Percentiles rank a stretch among this genome's conserved stretches.
Evolutionary conservation across 495 filamentous ascomycete species (phyloP).

Genomic region (Aspergillus baeticus): DNA sequence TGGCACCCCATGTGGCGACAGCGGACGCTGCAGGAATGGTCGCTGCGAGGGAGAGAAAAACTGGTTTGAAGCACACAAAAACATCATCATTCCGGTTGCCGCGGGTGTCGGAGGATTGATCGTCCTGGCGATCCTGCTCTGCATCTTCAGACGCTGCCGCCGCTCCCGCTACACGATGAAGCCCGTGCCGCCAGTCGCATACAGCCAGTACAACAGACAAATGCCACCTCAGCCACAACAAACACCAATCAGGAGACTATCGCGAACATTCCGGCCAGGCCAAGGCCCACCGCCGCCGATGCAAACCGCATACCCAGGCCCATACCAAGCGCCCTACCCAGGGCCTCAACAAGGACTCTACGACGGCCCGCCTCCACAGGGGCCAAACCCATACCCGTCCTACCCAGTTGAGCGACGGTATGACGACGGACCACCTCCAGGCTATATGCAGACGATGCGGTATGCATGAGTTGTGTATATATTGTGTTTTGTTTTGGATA

Average conservation of each 20-base stretch:
- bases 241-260: slow-evolving; percentile 10
- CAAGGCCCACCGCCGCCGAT: slow-evolving; percentile 17
- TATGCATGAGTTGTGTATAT: slow-evolving; percentile 4
- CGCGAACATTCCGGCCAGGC: slow-evolving; percentile 3
- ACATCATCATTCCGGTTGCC: slow-evolving; percentile 72
- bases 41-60: slow-evolving; percentile 64
- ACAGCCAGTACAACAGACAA: slow-evolving; percentile 23
- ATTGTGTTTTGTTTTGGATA: neutral
- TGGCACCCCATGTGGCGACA: slow-evolving; percentile 81
- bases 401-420: neutral
- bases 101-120: slow-evolving; percentile 66
- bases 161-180: slow-evolving; percentile 32
- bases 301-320: neutral
- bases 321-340: neutral
- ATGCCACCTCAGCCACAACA: slow-evolving; percentile 22
- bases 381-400: neutral
- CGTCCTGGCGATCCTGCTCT: slow-evolving; percentile 58
- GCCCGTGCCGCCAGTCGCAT: slow-evolving; percentile 22
- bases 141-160: slow-evolving; percentile 57
- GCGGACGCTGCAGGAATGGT: slow-evolving; percentile 76
- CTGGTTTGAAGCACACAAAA: slow-evolving; percentile 71
- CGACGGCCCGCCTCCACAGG: neutral
- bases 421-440: slow-evolving; percentile 6
- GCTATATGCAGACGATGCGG: slow-evolving; percentile 7
- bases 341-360: neutral